Base-by-base conservation (phyloP, 2,329 filamentous ascomycete genomes). In the Davidsoniella neocaledoniae region DNA sequence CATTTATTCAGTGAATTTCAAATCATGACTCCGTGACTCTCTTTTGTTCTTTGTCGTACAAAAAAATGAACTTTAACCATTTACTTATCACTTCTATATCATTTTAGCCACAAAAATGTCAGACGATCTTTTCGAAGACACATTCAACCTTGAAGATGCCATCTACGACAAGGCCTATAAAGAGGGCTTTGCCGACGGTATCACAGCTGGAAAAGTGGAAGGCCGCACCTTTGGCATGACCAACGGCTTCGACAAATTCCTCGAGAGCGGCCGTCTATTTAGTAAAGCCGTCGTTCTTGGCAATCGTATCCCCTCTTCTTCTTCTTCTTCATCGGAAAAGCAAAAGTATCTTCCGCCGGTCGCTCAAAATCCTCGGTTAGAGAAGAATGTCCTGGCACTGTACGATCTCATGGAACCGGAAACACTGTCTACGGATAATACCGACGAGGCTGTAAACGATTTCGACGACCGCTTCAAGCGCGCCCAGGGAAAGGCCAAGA, bases 231-330 rank as follows among this genome's bases (percentile, higher is more conserved):
- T 96, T 61, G 91, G 90, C 0, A 76, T 96, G 40, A 83, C 93
- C 62, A 91, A 88, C 56, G 90, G 88, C 0, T 96, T 91, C 58
- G 86, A 94, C 58, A 96, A 94, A 66, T 95, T 93, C 60, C 61
- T 83, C 40, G 81, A 86, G 54, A 76, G 86, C 62, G 90, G 90
- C 2, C 73, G 74, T 52, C 65, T 96, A 29, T 81, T 90, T 57
- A 85, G 86, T 42, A 81, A 79, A 58, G 79, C 86, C 12, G 66
- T 83, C 21, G 71, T 96, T n/a, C 96, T 90, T 88, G 79, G 80
- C 10, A 83, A 84, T 53, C 73, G 87, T 49, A 64, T 87, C 2
- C 25, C 29, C 19, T 7, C 46, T 48, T 7, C 46, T 7, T 8
- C 36, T 21, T 17, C n/a, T 21, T 5, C 48, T 10, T 5, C 40